Percentiles rank a stretch among this genome's conserved stretches.
Evolutionary conservation across 2,329 filamentous ascomycete genomes (phyloP).

Genomic region (Escovopsis sp.): DNA sequence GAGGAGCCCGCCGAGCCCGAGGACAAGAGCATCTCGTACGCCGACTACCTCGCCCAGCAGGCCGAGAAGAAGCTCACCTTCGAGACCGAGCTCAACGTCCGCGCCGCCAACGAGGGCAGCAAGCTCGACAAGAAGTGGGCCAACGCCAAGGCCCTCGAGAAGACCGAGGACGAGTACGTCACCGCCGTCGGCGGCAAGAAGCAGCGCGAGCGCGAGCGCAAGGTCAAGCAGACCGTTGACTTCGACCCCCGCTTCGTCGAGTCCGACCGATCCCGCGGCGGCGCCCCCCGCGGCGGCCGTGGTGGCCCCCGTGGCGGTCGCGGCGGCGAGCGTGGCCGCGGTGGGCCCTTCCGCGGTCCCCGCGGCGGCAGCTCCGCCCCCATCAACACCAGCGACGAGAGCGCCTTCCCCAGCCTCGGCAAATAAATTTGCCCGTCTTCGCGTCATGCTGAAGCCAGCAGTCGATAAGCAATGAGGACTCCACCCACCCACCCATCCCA

Average conservation of each 20-base stretch:
- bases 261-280: constrained; percentile 41
- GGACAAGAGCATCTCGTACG: constrained; percentile 83
- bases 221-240: constrained; percentile 80
- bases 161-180: constrained; percentile 63
- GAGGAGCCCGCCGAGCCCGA: constrained; percentile 48
- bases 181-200: constrained; percentile 60
- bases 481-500: too few relatives aligned
- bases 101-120: constrained; percentile 84
- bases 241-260: constrained; percentile 77
- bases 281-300: constrained; percentile 38
- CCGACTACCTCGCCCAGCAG: constrained; percentile 65
- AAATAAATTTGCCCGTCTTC: too few relatives aligned
- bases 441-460: too few relatives aligned
- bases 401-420: constrained; percentile 46
- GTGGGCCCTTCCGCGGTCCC: constrained; percentile 21
- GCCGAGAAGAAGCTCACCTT: constrained; percentile 64
- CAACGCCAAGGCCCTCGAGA: constrained; percentile 56
- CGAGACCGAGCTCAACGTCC: constrained; percentile 50
- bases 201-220: constrained; percentile 75
- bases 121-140: constrained; percentile 89
- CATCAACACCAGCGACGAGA: constrained; percentile 44
- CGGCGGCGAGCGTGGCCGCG: constrained; percentile 34
- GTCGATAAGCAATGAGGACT: too few relatives aligned
- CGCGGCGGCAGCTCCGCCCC: constrained; percentile 24
- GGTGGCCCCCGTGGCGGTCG: constrained; percentile 36